A percentile compares a stretch with the other conserved stretches of the same genome.
Evolutionary conservation across 106 monocot genomes (phyloP).

Genomic region (Allium sativum): DNA sequence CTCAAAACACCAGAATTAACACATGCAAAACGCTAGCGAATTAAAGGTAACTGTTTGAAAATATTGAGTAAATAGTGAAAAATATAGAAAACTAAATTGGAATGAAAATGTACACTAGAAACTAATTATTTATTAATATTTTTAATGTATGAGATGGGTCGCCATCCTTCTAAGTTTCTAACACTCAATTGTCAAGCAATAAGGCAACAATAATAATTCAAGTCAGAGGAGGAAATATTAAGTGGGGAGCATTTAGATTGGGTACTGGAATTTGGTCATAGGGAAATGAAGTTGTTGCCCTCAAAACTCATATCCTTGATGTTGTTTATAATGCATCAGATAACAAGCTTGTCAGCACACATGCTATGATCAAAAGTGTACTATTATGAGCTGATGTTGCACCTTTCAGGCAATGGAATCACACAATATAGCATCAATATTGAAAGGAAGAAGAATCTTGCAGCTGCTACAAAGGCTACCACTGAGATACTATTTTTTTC

Average conservation of each 20-base stretch:
- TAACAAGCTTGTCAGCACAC: slow-evolving; percentile 83
- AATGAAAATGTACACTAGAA: no score
- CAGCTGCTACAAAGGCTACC: slow-evolving; percentile 21
- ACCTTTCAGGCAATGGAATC: slow-evolving; percentile 91
- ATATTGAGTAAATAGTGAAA: no score
- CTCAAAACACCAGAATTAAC: no score
- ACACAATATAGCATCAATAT: slow-evolving; percentile 78
- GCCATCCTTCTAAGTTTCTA: slow-evolving; percentile 80
- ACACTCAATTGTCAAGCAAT: slow-evolving; percentile 82
- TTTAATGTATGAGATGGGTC: slow-evolving; percentile 37
- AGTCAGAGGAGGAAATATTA: slow-evolving; percentile 77
- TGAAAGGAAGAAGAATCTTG: slow-evolving; percentile 66
- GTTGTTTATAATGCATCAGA: slow-evolving; percentile 87
- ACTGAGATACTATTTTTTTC: slow-evolving; percentile 13
- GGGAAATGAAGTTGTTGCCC: slow-evolving; percentile 76
- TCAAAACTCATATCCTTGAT: slow-evolving; percentile 73
- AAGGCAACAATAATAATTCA: slow-evolving; percentile 71
- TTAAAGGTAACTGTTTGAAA: no score
- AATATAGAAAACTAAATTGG: no score
- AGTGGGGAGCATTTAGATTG: slow-evolving; percentile 78
- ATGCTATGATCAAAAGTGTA: slow-evolving; percentile 80
- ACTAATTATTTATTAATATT: no score
- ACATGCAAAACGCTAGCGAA: no score
- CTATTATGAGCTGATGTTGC: slow-evolving; percentile 81
- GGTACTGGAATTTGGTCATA: slow-evolving; percentile 84